Base-by-base conservation (phyloP, 805 yeast genomes). In the Jamesozyma spencerorum region DNA sequence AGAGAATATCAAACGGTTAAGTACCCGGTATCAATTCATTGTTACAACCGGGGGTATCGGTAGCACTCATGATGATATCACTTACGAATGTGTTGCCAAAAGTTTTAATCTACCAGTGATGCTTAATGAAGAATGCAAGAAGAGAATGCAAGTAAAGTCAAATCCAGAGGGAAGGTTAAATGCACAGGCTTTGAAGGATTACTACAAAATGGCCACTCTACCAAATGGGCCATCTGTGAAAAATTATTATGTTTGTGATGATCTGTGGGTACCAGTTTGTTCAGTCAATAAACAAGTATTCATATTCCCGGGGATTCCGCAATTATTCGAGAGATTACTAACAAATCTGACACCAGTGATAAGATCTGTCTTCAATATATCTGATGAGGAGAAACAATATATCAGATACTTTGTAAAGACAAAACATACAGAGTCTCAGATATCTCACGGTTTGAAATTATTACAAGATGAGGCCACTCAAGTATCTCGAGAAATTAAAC, bases 31-130 rank as follows among this genome's bases (percentile, higher is more conserved):
- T 49, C 86, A 82, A 53, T 70, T 84, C 34, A 70, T 83, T 6
- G 73, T 83, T 18, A 84, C 94, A 1, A 71, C 67, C 3, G 72
- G 73, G 5, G 71, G 76, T 0, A 84, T 86, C 43, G 96, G 96
- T 0, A 84, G 94, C 4, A 86, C 95, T 0, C 94, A 85, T 51
- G 95, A 86, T 55, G 96, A 86, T 57, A 81, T 86, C 45, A 85
- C 95, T 0, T 86, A 86, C 58, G 77, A 75, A 39, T 69, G 84
- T 1, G 58, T 86, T n/a, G 85, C 90, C 1, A 71, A 70, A 47
- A 81, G 83, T 6, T 85, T 69, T 47, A 60, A 60, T 1, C 54
- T 82, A 6, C 70, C 71, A 0, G 58, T 77, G 43, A 59, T 57
- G 34, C 55, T 79, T 14, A 80, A 86, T 57, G 51, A 61, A 18